Conservation (phyloP, 106 monocot genomes). For the Acorus gramineus region DNA sequence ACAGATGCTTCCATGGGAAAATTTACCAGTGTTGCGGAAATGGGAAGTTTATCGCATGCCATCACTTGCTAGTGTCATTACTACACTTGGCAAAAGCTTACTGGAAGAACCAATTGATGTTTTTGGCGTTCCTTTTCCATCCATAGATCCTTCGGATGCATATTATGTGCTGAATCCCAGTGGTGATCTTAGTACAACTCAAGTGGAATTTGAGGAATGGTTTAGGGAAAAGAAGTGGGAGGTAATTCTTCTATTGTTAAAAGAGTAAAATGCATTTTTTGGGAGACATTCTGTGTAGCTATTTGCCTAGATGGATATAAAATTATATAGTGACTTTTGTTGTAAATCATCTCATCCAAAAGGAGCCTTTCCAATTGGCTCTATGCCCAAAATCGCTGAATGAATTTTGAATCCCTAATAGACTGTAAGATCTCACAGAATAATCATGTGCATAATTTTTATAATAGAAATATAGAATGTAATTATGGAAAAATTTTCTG, state of each 20-base stretch:
- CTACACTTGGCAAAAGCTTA: constrained; percentile 24
- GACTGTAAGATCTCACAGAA: too few relatives aligned
- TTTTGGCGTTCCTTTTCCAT: constrained; percentile 30
- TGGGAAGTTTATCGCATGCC: constrained; percentile 96
- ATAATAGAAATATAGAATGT: too few relatives aligned
- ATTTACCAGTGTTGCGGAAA: constrained; percentile 49
- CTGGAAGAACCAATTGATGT: constrained; percentile 1
- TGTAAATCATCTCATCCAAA: too few relatives aligned
- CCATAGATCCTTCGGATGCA: constrained; percentile 39
- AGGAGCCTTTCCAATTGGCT: too few relatives aligned
- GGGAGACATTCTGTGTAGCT: too few relatives aligned
- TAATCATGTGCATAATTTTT: too few relatives aligned
- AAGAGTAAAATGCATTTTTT: too few relatives aligned
- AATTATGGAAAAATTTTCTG: too few relatives aligned
- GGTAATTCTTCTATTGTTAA: constrained; percentile 14
- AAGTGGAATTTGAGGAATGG: constrained; percentile 65
- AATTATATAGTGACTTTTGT: too few relatives aligned
- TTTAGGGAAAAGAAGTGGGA: constrained; percentile 56
- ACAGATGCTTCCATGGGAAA: constrained; percentile 95
- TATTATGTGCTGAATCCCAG: constrained; percentile 80
- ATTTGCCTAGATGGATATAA: too few relatives aligned
- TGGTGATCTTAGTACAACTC: constrained; percentile 57
- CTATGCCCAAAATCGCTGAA: too few relatives aligned
- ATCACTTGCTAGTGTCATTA: constrained; percentile 45
- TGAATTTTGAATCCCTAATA: too few relatives aligned